Evolutionary conservation across 177 flowering plant species (phyloP).

Genomic region (Vitis hybrid): DNA sequence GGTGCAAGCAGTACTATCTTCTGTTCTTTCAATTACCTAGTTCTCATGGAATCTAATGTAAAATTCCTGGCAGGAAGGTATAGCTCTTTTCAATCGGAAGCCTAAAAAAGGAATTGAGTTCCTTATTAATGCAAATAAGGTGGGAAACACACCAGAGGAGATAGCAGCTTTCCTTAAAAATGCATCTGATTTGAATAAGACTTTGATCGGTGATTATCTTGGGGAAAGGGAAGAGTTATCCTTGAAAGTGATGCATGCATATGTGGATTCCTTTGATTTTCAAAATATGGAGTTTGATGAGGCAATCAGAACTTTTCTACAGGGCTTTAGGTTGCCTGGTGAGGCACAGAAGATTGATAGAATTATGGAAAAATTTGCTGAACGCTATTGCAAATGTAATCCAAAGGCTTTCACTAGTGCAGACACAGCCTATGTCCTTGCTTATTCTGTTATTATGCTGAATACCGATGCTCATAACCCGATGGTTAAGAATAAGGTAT

Average conservation of each 20-base stretch:
- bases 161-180: conserved; percentile 81
- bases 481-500: conserved; percentile 94
- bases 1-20: not conserved
- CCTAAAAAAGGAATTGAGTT: conserved; percentile 96
- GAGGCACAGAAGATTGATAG: conserved; percentile 99
- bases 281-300: conserved; percentile 94
- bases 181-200: conserved; percentile 85
- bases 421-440: conserved; percentile 98
- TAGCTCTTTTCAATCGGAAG: conserved; percentile 91
- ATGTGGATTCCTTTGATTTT: conserved; percentile 94
- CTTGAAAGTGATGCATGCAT: conserved; percentile 96
- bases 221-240: conserved; percentile 97
- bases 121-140: conserved; percentile 89
- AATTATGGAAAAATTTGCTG: conserved; percentile 99
- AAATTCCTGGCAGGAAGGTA: conserved; percentile 93
- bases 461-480: conserved; percentile 99
- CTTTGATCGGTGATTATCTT: conserved; percentile 92
- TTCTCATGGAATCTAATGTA: conserved; percentile 31
- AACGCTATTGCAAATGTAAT: conserved; percentile 96
- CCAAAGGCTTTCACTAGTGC: conserved; percentile 92
- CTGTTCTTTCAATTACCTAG: not conserved
- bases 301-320: conserved; percentile 84
- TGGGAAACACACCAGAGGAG: conserved; percentile 87
- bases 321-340: conserved; percentile 97
- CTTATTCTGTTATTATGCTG: conserved; percentile 94